These are phyloP conservation scores for Tulasnella sp. DNA, from an alignment of 768 basidiomycete species.

Conservation along the genomic window DNA sequence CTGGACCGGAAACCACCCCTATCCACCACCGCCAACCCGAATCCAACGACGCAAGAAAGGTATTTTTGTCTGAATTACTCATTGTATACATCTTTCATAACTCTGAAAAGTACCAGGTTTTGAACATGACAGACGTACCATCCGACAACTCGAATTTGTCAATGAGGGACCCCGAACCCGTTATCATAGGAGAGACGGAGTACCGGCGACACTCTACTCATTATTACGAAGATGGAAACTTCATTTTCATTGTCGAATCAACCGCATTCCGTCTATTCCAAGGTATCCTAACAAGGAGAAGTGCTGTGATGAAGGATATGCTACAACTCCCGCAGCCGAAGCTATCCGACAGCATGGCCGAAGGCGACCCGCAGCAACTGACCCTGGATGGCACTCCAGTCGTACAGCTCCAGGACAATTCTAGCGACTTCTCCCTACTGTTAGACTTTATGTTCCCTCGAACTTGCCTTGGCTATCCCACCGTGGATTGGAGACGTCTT, in stretches of 20 bases:
- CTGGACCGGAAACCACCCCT: too few relatives aligned
- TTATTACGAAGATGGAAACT: conserved; percentile 22
- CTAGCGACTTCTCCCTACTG: neutral
- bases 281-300: neutral
- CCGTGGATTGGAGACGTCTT: neutral
- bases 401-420: neutral
- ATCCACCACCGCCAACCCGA: too few relatives aligned
- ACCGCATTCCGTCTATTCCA: neutral
- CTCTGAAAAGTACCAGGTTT: neutral
- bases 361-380: neutral
- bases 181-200: too few relatives aligned
- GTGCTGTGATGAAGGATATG: neutral
- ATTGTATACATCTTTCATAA: too few relatives aligned
- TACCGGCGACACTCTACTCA: conserved; percentile 1
- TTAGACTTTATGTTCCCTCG: conserved; percentile 11
- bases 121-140: too few relatives aligned
- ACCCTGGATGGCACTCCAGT: neutral
- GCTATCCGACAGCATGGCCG: too few relatives aligned
- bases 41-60: too few relatives aligned
- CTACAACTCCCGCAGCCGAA: neutral
- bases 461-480: neutral
- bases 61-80: too few relatives aligned
- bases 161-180: too few relatives aligned
- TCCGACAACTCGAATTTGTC: too few relatives aligned
- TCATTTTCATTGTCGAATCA: conserved; percentile 12